Percentiles rank a stretch among this genome's conserved stretches.
Conservation (phyloP, 768 basidiomycete genomes). For the Coprinopsis marcescibilis region DNA sequence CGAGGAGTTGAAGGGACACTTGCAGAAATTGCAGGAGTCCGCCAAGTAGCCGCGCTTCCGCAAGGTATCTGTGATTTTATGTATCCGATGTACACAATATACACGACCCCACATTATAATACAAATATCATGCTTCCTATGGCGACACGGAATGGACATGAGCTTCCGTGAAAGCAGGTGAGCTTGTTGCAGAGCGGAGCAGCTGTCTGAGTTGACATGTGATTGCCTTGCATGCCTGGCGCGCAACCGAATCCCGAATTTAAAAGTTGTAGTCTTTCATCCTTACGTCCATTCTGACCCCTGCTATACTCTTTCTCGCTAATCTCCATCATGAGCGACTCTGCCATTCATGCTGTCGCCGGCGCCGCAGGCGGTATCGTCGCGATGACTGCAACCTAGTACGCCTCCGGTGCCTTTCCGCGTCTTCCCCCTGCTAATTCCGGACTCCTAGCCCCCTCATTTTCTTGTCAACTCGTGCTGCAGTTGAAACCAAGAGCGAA, state of each 20-base stretch:
- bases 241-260: constrained; percentile 12
- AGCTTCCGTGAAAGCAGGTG: too few species aligned
- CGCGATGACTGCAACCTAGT: constrained; percentile 92
- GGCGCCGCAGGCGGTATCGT: constrained; percentile 87
- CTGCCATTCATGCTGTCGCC: constrained; percentile 78
- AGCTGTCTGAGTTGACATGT: constrained; percentile 16
- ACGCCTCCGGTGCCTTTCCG: constrained; percentile 22
- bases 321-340: constrained; percentile 68
- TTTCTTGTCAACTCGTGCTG: constrained; percentile 88
- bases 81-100: too few species aligned
- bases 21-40: constrained; percentile 39
- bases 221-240: constrained; percentile 11
- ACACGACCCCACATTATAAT: too few species aligned
- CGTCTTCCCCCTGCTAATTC: constrained; percentile 8
- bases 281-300: constrained; percentile 3
- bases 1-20: constrained; percentile 58
- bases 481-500: constrained; percentile 79
- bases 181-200: too few species aligned
- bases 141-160: too few species aligned
- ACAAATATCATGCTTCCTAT: too few species aligned
- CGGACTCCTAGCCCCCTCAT: constrained; percentile 69
- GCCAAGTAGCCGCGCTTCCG: background rate
- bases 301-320: constrained; percentile 6
- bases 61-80: background rate
- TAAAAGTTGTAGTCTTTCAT: constrained; percentile 11